Evolutionary conservation across 148 eudicot species (phyloP), one percentile per base, ranked within the genome.

Genomic region (Nepenthes gracilis): DNA sequence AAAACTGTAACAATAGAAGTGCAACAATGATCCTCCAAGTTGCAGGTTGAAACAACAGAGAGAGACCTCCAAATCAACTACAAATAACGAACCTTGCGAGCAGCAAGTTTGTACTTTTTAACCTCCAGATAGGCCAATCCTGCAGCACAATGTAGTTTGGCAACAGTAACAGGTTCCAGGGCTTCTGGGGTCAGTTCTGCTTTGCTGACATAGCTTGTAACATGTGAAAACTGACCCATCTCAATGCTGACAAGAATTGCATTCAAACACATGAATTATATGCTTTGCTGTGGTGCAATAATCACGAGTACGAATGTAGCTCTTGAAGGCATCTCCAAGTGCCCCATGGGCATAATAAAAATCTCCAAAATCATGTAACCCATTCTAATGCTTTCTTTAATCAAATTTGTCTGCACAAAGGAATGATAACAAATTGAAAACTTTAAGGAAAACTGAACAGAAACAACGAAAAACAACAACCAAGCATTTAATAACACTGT

Each of bases 321-420:
- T 82, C 82, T 88, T 93, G 56, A 93, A 93, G 54, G 98, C 98
- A 70, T 93, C 98, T 43, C 83, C 91, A 59, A 93, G 87, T 56
- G 74, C 75, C 51, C 98, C 98, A 64, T 84, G 96, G 47, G 91
- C 76, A 72, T 86, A 93, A 64, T 75, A 79, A 65, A 88, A 93
- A 64, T 93, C 96, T 43, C 95, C 98, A 73, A 86, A 84, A 74
- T 93, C 98, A 72, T 93, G 79, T 86, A 88, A 55, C 98, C 96
- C 98, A 88, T 88, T 58, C 98, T 76, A 59, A 93, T 93, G 86
- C 98, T 93, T 75, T 93, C 98, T 74, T 93, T 93, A 33, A 88
- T 88, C 67, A 93, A 77, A 82, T 93, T 93, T 62, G 98, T 93
- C 98, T 93, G 88, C 71, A 66, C 58, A 54, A 49, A 57, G 55